Base-by-base conservation (phyloP, 805 yeast species). In the Nakazawaea anatomiae region DNA sequence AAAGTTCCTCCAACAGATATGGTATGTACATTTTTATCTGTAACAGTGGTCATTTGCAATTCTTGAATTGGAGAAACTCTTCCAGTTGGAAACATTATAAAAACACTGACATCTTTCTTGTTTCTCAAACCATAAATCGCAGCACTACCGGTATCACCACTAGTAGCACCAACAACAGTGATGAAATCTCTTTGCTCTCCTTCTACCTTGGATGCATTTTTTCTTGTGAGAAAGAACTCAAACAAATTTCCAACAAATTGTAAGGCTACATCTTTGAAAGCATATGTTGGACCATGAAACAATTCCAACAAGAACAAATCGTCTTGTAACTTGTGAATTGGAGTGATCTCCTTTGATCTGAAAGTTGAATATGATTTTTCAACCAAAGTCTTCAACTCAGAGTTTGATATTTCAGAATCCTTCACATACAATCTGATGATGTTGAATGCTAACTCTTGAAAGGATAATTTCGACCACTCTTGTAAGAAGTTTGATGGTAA, bases 221-320 rank as follows among this genome's bases (percentile, higher is more conserved):
- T 79, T 69, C 96, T 85, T 53, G 77, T 73, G 60, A 94, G 74
- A 70, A 94, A 94, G 71, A 79, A 94, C 71, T 94, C 99, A 68
- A 94, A 94, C 58, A 94, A 75, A 73, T 94, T 94, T 60, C 99
- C 99, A 46, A 94, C 95, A 68, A 94, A 92, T 69, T 94, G 99
- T 64, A 94, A 78, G 4, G 99, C 99, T 57, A 94, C 99, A 67
- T 94, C 99, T 70, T 94, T 94, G 77, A 94, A 94, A 12, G 99
- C 99, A 64, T 92, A 94, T 4, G 99, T 94, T 57, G 99, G 99
- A 38, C 99, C 99, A 65, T 94, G 99, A 83, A 94, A 94, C 53
- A 94, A 76, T 71, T 94, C 99, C 62, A 94, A 76, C 51, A 94
- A 71, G 65, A 88, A 85, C 54, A 92, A 71, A 48, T 85, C 74